These are phyloP conservation scores for Globisporangium solare DNA, from an alignment of 352 stramenopile species.

Conservation along the genomic window DNA sequence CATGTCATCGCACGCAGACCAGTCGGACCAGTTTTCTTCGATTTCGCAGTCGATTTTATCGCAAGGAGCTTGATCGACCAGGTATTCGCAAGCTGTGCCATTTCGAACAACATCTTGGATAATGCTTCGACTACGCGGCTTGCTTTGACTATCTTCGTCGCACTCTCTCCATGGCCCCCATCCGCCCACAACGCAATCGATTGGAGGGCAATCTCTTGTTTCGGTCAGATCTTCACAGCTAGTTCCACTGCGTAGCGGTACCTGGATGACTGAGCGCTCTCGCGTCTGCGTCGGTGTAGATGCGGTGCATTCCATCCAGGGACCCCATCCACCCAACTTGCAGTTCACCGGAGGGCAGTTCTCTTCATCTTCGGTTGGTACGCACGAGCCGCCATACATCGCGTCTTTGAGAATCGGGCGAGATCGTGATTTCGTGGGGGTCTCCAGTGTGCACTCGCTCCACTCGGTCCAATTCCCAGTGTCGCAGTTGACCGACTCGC, in stretches of 20 bases:
- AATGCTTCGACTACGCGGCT: slow-evolving; percentile 20
- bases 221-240: slow-evolving; percentile 25
- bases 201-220: slow-evolving; percentile 27
- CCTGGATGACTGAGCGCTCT: slow-evolving; percentile 28
- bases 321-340: slow-evolving; percentile 24
- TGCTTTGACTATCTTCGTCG: slow-evolving; percentile 20
- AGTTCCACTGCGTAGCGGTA: slow-evolving; percentile 30
- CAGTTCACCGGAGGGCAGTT: slow-evolving; percentile 52
- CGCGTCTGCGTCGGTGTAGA: slow-evolving; percentile 40
- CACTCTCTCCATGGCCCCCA: slow-evolving; percentile 30
- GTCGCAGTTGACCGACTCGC: slow-evolving; percentile 29
- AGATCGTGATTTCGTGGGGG: slow-evolving; percentile 20
- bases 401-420: slow-evolving; percentile 20
- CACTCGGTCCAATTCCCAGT: slow-evolving; percentile 36
- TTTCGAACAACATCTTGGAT: slow-evolving; percentile 24
- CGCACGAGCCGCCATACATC: slow-evolving; percentile 26
- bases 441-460: slow-evolving; percentile 25
- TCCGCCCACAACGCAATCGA: slow-evolving; percentile 37
- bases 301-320: slow-evolving; percentile 42
- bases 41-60: slow-evolving; percentile 16
- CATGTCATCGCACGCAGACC: slow-evolving; percentile 32
- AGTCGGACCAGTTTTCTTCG: slow-evolving; percentile 28
- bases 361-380: slow-evolving; percentile 13
- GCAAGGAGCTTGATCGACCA: slow-evolving; percentile 23
- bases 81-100: slow-evolving; percentile 23